Evolutionary conservation across 2,329 filamentous ascomycete genomes (phyloP).

Genomic region (Fusarium scirpi): DNA sequence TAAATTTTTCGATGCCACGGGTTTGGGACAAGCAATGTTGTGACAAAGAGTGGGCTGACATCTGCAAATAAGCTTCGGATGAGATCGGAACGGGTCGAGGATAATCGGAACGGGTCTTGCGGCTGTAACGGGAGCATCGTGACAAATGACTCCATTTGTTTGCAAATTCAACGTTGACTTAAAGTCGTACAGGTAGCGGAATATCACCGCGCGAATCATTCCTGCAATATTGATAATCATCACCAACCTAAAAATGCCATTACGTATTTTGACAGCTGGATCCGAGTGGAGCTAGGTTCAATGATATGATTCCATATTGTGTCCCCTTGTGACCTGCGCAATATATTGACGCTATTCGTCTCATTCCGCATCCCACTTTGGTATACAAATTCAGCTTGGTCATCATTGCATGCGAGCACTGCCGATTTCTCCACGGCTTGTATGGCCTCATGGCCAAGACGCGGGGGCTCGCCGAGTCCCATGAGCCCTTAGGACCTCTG

Average conservation of each 20-base stretch:
- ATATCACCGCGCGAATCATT: constrained; percentile 24
- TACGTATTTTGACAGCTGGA: constrained; percentile 5
- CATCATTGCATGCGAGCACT: constrained; percentile 4
- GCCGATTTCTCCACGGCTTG: constrained; percentile 22
- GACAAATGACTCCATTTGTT: neutral
- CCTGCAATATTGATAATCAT: constrained; percentile 38
- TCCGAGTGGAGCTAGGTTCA: constrained; percentile 4
- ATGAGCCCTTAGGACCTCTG: neutral
- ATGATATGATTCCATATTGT: constrained; percentile 12
- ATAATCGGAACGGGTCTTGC: constrained; percentile 40
- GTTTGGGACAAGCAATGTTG: constrained; percentile 24
- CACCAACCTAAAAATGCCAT: constrained; percentile 16
- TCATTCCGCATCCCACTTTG: neutral
- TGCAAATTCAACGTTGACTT: neutral
- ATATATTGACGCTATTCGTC: neutral
- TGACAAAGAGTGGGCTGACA: constrained; percentile 48
- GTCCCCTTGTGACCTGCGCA: neutral
- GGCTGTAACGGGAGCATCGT: constrained; percentile 26
- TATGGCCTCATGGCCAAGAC: constrained; percentile 41
- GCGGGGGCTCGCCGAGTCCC: neutral
- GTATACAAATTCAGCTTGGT: neutral
- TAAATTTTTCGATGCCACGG: constrained; percentile 30
- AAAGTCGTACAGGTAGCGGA: constrained; percentile 1
- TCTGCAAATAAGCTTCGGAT: constrained; percentile 32
- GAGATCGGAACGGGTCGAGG: constrained; percentile 43